Evolutionary conservation across 306 rosid genomes (phyloP), one percentile per base, ranked within the genome.

Genomic region (Ormosia emarginata): DNA sequence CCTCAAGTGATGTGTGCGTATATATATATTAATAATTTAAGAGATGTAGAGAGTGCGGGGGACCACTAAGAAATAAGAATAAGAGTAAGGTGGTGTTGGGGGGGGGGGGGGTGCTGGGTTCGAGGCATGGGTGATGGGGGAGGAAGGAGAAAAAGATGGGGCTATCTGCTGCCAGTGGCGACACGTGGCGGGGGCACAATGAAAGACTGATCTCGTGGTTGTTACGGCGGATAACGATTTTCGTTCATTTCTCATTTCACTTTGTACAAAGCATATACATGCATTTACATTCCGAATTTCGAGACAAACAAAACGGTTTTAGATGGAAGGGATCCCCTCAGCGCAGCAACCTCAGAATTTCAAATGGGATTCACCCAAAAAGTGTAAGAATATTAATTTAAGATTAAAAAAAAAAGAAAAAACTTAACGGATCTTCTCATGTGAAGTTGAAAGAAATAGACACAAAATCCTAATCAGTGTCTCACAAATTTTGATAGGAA

Each of bases 151-250:
- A 71, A 73, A 14, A 44, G 82, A 76, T 75, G 84, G 82, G 84
- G 82, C 84, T 78, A 88, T 88, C 88, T 52, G 41, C 41, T 18
- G 32, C 8, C 8, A 14, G 4, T 7, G 58, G 36, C 0, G 55
- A 90, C 93, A 90, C 91, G 90, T 92, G 93, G 89, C 83, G 2
- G 10, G 1, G n/a, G 5, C 15, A 17, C 55, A 39, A 49, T 57
- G 84, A 74, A 74, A 8, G 76, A 76, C 43, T 14, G 73, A 71
- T 82, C 40, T 56, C 82, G 91, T 84, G 90, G 90, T 61, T 39
- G 17, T 78, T 81, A 41, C 65, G 68, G 55, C 78, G 43, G 94
- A 85, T 92, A 85, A 90, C 75, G 74, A 83, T 86, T 62, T 81
- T 86, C 77, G 89, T 88, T 81, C 29, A 70, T 75, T 79, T 73